Base-by-base conservation (phyloP, 768 basidiomycete species). In the Tricholoma furcatifolium region DNA sequence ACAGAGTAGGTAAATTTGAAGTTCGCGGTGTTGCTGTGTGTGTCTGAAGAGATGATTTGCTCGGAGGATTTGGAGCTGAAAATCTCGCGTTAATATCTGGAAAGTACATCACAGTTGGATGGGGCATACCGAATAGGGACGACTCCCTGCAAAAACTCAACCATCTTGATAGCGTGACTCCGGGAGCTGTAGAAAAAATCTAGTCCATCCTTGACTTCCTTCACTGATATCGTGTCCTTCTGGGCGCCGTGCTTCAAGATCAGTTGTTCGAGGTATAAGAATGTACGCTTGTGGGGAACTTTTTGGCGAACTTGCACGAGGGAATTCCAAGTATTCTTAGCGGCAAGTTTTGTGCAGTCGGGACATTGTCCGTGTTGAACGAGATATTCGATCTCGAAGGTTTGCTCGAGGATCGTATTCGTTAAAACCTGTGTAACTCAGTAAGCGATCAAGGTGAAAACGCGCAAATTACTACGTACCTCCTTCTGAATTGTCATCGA, bases 251-350 rank as follows among this genome's bases (percentile, higher is more conserved):
- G 93, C 69, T 95, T 98, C 63, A 98, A 73, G 66, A 99, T 98
- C 56, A 98, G 80, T 63, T 98, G 97, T 70, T 98, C 97, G 47
- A 98, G 84, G 76, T 87, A 99, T 62, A 99, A 71, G 76, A 99
- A 99, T 1, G 97, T 98, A 52, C 97, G 85, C 72, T 99, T 99
- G 69, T 99, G 97, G 4, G 93, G 79, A 39, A 98, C 97, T 71
- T 99, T 98, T 68, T 99, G 97, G 42, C 97, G 87, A n/a, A 98
- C 93, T 75, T 98, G 97, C 1, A 99, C 95, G 34, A 93, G 79
- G 1, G 96, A 93, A 65, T 93, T 94, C 97, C 96, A 98, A 0
- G 95, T 98, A 67, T 98, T 98, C 74, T 98, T 99, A 2, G 97
- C 97, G 0, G 97, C 97, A 4, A 98, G 81, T 62, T 84, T 87